Conservation (phyloP, 208 protist species). For the Blechomonas ayalai region DNA sequence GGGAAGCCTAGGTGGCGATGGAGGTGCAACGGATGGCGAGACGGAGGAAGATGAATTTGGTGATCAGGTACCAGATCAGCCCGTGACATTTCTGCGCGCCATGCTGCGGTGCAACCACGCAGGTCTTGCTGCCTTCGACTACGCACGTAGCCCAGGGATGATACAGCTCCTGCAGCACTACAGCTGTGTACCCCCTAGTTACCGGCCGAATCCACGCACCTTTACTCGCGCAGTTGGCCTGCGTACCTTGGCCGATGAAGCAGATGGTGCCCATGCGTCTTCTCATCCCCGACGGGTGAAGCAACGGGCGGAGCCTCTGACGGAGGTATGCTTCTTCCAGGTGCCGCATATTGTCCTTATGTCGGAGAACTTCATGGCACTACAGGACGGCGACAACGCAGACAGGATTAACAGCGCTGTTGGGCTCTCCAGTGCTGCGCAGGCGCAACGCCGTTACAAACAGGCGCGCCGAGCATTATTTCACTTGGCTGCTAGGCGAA, state of each 20-base stretch:
- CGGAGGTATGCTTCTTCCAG: conserved; percentile 20
- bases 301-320: not conserved
- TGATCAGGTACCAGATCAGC: conserved; percentile 8
- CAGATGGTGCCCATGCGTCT: not conserved
- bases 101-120: conserved; percentile 67
- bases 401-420: conserved; percentile 14
- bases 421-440: too few relatives aligned
- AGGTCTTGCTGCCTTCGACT: conserved; percentile 77
- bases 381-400: conserved; percentile 36
- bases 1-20: too few relatives aligned
- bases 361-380: conserved; percentile 38
- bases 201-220: conserved; percentile 61
- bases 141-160: conserved; percentile 62
- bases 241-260: not conserved
- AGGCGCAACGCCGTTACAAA: too few relatives aligned
- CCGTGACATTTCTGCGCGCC: conserved; percentile 41
- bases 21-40: not conserved
- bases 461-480: too few relatives aligned
- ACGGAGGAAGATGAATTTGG: conserved; percentile 1
- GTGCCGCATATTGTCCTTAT: conserved; percentile 62
- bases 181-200: conserved; percentile 71
- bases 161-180: conserved; percentile 64
- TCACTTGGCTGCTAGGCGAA: too few relatives aligned
- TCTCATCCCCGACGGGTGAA: conserved; percentile 3
- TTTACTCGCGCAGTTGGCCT: conserved; percentile 27